A percentile compares a stretch with the other conserved stretches of the same genome.
Evolutionary conservation across 805 yeast genomes (phyloP).

Genomic region (Saccharomyces jurei): DNA sequence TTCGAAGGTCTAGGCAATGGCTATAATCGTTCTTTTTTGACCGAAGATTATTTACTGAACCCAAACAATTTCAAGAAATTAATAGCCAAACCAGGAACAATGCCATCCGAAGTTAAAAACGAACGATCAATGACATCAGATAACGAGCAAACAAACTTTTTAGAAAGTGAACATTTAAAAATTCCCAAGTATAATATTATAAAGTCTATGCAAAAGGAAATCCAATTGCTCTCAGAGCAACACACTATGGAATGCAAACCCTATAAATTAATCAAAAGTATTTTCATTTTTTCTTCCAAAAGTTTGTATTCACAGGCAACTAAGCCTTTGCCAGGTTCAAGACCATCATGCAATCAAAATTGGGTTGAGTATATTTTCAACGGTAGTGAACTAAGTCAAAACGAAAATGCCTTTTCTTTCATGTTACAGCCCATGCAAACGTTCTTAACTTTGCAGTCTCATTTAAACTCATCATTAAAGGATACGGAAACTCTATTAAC

Average conservation of each 20-base stretch:
- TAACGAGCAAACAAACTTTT: not conserved
- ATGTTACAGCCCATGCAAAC: conserved; percentile 26
- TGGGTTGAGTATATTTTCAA: conserved; percentile 27
- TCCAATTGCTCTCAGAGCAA: conserved; percentile 13
- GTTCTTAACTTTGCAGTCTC: conserved; percentile 20
- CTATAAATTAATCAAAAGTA: conserved; percentile 17
- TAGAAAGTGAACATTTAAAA: conserved; percentile 16
- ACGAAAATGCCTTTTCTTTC: conserved; percentile 24
- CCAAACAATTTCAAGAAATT: conserved; percentile 8
- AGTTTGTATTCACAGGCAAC: conserved; percentile 24
- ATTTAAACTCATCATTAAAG: conserved; percentile 6
- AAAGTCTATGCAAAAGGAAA: conserved; percentile 19
- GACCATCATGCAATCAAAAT: conserved; percentile 24
- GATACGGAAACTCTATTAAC: conserved; percentile 8
- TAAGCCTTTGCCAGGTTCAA: conserved; percentile 23
- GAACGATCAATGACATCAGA: not conserved
- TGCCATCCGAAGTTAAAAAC: not conserved
- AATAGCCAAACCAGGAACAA: not conserved
- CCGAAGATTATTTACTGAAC: conserved; percentile 26
- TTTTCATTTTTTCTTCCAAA: conserved; percentile 23
- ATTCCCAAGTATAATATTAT: conserved; percentile 24
- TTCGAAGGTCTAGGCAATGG: conserved; percentile 30
- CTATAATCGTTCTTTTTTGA: conserved; percentile 22
- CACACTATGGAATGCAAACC: conserved; percentile 17
- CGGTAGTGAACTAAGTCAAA: conserved; percentile 19